Evolutionary conservation across 2,329 filamentous ascomycete species (phyloP).

Genomic region (Aspergillus felis): DNA sequence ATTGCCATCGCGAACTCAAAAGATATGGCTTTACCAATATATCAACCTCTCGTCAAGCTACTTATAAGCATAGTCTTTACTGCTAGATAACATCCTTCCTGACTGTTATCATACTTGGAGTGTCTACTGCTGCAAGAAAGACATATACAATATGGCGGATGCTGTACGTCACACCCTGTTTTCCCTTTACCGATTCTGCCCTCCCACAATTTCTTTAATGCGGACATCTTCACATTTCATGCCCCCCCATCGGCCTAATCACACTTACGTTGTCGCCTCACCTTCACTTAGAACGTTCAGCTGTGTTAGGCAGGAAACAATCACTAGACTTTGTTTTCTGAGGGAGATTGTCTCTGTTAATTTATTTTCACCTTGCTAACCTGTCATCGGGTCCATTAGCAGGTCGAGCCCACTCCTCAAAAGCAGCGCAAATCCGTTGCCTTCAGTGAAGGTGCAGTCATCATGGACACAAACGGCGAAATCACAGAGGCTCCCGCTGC

Average conservation of each 20-base stretch:
- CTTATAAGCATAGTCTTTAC: background rate
- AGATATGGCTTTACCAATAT: background rate
- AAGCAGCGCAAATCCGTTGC: constrained; percentile 90
- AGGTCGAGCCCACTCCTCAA: constrained; percentile 49
- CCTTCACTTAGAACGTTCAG: background rate
- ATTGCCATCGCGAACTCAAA: constrained; percentile 15
- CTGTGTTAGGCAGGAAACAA: constrained; percentile 1
- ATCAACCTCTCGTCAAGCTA: background rate
- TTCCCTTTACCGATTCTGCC: constrained; percentile 33
- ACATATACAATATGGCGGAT: constrained; percentile 37
- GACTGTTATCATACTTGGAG: constrained; percentile 1
- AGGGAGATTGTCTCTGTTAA: constrained; percentile 1
- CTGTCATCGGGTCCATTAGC: constrained; percentile 29
- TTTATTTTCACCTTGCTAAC: constrained; percentile 25
- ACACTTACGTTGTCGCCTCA: constrained; percentile 15
- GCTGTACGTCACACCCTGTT: constrained; percentile 39
- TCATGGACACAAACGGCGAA: constrained; percentile 86
- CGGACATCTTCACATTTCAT: constrained; percentile 25
- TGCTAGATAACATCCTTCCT: background rate
- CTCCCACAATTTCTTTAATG: constrained; percentile 38
- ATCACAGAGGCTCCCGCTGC: constrained; percentile 73
- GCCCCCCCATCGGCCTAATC: constrained; percentile 22
- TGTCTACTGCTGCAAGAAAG: background rate
- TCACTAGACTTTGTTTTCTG: background rate
- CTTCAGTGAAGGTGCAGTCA: constrained; percentile 80